Percentiles rank a stretch among this genome's conserved stretches.
Conservation (phyloP, 257 asterid genomes). For the Lavandula angustifolia region DNA sequence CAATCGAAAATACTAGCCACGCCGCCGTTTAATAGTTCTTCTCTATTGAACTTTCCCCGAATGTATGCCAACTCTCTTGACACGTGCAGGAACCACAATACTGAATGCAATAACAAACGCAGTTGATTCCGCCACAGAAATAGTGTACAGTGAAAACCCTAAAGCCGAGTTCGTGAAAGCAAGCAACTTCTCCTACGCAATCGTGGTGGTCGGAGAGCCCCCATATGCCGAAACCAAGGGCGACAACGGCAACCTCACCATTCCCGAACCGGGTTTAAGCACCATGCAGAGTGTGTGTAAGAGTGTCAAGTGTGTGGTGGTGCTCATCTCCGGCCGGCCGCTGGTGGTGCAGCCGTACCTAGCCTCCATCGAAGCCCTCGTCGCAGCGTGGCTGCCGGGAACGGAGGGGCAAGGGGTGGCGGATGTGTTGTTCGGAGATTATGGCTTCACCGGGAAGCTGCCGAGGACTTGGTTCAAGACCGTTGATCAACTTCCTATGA, state of each 20-base stretch:
- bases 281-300: conserved; percentile 45
- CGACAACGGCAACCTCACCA: conserved; percentile 41
- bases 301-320: conserved; percentile 50
- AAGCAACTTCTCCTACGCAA: conserved; percentile 43
- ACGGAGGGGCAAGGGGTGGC: conserved; percentile 64
- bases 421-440: conserved; percentile 62
- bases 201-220: conserved; percentile 58
- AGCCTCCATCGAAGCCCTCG: conserved; percentile 48
- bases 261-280: conserved; percentile 41
- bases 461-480: conserved; percentile 64
- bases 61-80: too few species aligned
- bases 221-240: conserved; percentile 53
- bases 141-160: conserved; percentile 39
- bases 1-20: too few species aligned
- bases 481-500: conserved; percentile 63
- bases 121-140: conserved; percentile 40
- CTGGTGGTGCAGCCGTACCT: conserved; percentile 49
- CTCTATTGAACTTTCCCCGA: neutral
- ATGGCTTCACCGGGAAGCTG: conserved; percentile 52
- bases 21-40: too few species aligned
- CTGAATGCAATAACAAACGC: conserved; percentile 35
- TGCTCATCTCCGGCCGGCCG: conserved; percentile 58
- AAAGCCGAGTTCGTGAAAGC: conserved; percentile 30
- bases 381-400: conserved; percentile 78
- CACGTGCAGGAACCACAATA: conserved; percentile 51